Base-by-base conservation (phyloP, 2,329 filamentous ascomycete species). In the Aspergillus sp. region DNA sequence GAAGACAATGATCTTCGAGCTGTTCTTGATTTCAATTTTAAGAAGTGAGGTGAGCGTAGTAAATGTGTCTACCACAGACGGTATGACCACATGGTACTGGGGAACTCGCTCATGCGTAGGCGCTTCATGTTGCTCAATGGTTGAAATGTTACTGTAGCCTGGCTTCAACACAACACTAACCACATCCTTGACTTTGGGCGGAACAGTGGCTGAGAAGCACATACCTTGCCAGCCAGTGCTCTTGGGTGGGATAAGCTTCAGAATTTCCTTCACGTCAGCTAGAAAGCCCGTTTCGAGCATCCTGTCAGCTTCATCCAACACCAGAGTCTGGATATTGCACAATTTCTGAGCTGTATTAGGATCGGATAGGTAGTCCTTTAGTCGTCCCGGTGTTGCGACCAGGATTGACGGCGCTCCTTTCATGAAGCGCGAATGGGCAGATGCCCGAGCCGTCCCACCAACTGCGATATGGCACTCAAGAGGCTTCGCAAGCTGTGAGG, bases 161-260 rank as follows among this genome's bases (percentile, higher is more conserved):
- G 56, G 56, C 27, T 63, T 66, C 57, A 72, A 53, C 3, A 91
- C 91, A 63, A 81, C 77, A 59, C 87, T 85, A 47, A 93, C 91
- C 19, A 97, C 82, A 47, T 85, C 79, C 60, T 96, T 87, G 55
- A 98, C 92, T 62, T 91, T 85, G 59, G 85, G 84, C 46, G 93
- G 91, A 44, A 97, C 89, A 15, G 93, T 98, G 49, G 93, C 93
- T 15, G 92, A 96, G 75, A 95, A 96, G 70, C 97, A 87, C 69
- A 97, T 85, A 54, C 80, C 81, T 52, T 72, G 70, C 70, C 70
- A 72, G 37, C 78, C 79, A 6, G 62, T 64, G 56, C 67, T 73
- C 73, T 84, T 84, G 6, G 78, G 73, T 9, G 82, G 82, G 45
- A 85, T 76, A 35, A 76, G 73, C 21, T 70, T 72, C 31, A 84